A percentile compares a stretch with the other conserved stretches of the same genome.
phyloP scores from a whole-genome alignment of 345 rosid species.

The Rhodamnia argentea region DNA sequence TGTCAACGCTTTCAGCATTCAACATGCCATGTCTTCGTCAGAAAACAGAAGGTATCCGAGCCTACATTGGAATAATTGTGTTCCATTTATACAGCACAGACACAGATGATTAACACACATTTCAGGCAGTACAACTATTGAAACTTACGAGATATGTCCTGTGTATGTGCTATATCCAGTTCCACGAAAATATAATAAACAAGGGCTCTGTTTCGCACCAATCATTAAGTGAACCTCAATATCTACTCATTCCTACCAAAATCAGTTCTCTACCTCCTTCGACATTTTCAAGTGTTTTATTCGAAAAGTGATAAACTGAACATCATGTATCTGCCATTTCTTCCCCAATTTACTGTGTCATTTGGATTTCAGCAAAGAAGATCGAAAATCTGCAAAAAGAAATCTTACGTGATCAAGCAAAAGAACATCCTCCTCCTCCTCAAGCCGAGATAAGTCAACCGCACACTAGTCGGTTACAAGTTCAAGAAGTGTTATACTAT shows the following conservation, averaged over 20 bases:
- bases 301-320: not conserved
- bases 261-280: not conserved
- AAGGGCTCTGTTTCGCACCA: not conserved
- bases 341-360: not conserved
- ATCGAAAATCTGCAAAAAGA: not conserved
- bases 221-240: not conserved
- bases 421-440: conserved; percentile 63
- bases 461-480: conserved; percentile 88
- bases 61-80: not conserved
- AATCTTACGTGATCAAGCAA: conserved; percentile 78
- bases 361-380: not conserved
- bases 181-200: not conserved
- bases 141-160: not conserved
- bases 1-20: not conserved
- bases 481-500: conserved; percentile 76
- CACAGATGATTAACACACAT: not conserved
- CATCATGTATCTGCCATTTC: not conserved
- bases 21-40: not conserved
- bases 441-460: conserved; percentile 69
- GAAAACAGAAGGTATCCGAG: not conserved
- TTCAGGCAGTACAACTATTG: not conserved
- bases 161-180: not conserved
- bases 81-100: not conserved
- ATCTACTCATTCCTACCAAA: not conserved
- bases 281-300: not conserved